A percentile compares a stretch with the other conserved stretches of the same genome.
Conservation (phyloP, 1,284 basidiomycete genomes). For the Gomphus bonarii region DNA sequence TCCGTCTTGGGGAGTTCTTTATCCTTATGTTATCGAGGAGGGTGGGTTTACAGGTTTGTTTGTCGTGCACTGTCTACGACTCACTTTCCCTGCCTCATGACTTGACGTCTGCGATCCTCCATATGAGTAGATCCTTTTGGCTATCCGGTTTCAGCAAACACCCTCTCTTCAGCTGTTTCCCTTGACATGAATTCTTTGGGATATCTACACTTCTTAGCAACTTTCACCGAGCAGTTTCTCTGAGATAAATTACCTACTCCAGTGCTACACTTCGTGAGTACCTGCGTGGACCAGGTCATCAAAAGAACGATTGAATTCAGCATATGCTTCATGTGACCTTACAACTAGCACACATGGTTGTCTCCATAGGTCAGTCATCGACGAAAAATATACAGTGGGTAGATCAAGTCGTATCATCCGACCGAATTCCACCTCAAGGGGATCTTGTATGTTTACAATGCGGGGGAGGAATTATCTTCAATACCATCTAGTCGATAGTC, state of each 20-base stretch:
- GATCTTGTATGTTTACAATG: neutral
- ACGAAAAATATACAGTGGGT: neutral
- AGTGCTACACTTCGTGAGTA: neutral
- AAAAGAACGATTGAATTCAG: neutral
- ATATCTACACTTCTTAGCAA: neutral
- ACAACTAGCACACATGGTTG: too few relatives aligned
- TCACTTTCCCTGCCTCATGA: neutral
- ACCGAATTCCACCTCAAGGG: too few relatives aligned
- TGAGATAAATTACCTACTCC: neutral
- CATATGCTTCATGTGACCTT: too few relatives aligned
- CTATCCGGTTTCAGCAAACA: too few relatives aligned
- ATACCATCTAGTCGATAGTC: neutral
- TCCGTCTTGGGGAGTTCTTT: neutral
- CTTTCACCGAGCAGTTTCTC: neutral
- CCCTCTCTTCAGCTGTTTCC: neutral
- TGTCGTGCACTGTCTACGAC: neutral
- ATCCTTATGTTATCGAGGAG: neutral
- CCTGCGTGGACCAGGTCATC: neutral
- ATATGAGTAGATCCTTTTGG: too few relatives aligned
- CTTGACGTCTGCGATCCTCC: neutral
- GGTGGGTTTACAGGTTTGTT: neutral
- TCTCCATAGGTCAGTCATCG: neutral
- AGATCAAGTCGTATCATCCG: neutral
- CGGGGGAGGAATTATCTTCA: neutral
- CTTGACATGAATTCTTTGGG: neutral